Percentiles rank a stretch among this genome's conserved stretches.
Evolutionary conservation across 2,329 filamentous ascomycete genomes (phyloP).

Genomic region (Myrmaecium sp.): DNA sequence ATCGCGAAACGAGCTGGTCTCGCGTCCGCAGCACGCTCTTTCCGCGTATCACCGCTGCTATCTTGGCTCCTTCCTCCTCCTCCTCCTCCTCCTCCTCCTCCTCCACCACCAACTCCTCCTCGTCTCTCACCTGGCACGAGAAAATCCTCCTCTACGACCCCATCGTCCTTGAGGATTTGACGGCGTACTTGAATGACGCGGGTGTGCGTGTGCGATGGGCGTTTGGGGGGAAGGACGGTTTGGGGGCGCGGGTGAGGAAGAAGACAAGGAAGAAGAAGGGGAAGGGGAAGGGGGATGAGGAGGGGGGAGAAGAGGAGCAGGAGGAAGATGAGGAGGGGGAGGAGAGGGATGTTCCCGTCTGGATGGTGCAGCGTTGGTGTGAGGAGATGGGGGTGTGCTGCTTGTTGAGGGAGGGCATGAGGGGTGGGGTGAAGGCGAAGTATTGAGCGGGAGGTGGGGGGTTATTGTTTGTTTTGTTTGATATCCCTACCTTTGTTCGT

Average conservation of each 20-base stretch:
- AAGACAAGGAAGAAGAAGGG: conserved; percentile 6
- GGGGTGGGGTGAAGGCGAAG: no score
- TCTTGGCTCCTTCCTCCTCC: conserved; percentile 27
- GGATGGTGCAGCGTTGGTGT: conserved; percentile 72
- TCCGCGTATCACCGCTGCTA: conserved; percentile 28
- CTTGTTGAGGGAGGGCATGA: conserved; percentile 50
- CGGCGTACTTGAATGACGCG: conserved; percentile 55
- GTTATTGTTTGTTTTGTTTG: no score
- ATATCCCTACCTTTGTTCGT: no score
- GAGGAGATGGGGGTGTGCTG: conserved; percentile 72
- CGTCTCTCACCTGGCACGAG: conserved; percentile 58
- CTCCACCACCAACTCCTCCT: conserved; percentile 21
- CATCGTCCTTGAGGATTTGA: conserved; percentile 71
- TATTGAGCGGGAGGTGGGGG: no score
- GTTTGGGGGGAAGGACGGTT: conserved; percentile 19
- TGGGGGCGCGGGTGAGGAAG: conserved; percentile 2
- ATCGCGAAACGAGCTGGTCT: conserved; percentile 1
- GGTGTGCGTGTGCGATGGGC: conserved; percentile 32
- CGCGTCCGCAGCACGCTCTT: conserved; percentile 20
- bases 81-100: conserved; percentile 20
- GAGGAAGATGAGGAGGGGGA: conserved; percentile 4
- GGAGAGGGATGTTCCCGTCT: conserved; percentile 21
- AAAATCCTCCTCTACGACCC: conserved; percentile 91
- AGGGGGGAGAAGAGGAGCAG: neutral
- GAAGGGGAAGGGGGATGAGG: conserved; percentile 1